Evolutionary conservation across 2,329 filamentous ascomycete species (phyloP).

Genomic region (Trichophaea hybrida): DNA sequence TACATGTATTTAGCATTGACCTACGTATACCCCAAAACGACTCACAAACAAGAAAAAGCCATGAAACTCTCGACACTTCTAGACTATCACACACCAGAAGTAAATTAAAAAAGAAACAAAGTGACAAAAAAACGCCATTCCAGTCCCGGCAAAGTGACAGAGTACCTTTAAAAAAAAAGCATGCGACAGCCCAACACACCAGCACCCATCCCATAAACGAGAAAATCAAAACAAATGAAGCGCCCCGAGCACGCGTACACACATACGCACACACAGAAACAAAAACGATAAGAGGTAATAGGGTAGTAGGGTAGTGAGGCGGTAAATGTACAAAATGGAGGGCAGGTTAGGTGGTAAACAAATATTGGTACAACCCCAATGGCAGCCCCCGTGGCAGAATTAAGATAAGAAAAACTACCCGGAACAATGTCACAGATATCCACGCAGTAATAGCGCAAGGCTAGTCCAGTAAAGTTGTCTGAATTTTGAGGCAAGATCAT

Average conservation of each 20-base stretch:
- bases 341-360: not conserved
- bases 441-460: not conserved
- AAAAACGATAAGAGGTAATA: conserved; percentile 11
- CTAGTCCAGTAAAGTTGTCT: not conserved
- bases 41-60: too few species aligned
- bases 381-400: not conserved
- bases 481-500: not conserved
- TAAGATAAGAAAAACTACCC: not conserved
- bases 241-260: not conserved
- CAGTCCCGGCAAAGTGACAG: not conserved
- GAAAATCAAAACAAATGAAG: not conserved
- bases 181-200: not conserved
- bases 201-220: conserved; percentile 14
- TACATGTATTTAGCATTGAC: not conserved
- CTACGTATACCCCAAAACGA: too few species aligned
- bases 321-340: too few species aligned
- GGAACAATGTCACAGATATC: not conserved
- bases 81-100: not conserved
- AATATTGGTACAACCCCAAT: not conserved
- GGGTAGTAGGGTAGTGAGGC: not conserved
- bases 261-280: conserved; percentile 2
- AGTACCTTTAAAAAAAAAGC: not conserved
- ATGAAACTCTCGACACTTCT: too few species aligned
- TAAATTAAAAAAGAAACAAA: conserved; percentile 4
- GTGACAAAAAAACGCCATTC: not conserved